Evolutionary conservation across 768 basidiomycete species (phyloP).

Genomic region (Auricularia sp.): DNA sequence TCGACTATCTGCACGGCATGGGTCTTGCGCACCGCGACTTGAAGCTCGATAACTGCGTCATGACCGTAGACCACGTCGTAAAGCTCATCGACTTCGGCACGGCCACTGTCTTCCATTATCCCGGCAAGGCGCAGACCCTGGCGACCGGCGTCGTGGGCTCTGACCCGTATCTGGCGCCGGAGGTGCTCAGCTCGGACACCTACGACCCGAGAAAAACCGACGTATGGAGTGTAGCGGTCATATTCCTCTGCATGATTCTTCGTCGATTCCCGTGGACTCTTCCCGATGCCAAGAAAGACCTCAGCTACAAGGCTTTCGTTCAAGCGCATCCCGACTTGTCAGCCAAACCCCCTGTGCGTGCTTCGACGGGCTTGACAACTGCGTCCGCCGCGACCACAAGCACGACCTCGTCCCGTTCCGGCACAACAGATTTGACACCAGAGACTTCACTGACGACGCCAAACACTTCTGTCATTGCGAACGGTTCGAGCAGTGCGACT

Average conservation of each 20-base stretch:
- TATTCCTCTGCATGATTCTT: slow-evolving; percentile 98
- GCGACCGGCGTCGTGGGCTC: slow-evolving; percentile 92
- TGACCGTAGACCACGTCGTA: slow-evolving; percentile 89
- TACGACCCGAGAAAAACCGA: slow-evolving; percentile 98
- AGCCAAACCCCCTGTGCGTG: slow-evolving; percentile 23
- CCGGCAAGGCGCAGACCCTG: slow-evolving; percentile 67
- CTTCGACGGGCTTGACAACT: slow-evolving; percentile 3
- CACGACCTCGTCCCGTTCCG: background rate
- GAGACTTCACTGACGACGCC: slow-evolving; percentile 1
- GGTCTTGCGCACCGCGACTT: slow-evolving; percentile 97
- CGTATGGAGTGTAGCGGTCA: slow-evolving; percentile 97
- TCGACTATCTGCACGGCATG: slow-evolving; percentile 94
- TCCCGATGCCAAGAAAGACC: slow-evolving; percentile 87
- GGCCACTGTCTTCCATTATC: slow-evolving; percentile 98
- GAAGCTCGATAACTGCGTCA: slow-evolving; percentile 99
- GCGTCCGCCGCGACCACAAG: slow-evolving; percentile 3
- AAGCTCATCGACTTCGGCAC: slow-evolving; percentile 99
- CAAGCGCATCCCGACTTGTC: slow-evolving; percentile 84
- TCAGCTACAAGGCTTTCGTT: slow-evolving; percentile 85
- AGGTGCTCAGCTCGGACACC: slow-evolving; percentile 66
- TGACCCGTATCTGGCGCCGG: slow-evolving; percentile 96
- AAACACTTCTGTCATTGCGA: background rate
- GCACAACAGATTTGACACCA: background rate
- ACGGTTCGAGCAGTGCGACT: background rate
- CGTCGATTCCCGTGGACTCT: slow-evolving; percentile 98